Evolutionary conservation across 495 filamentous ascomycete species (phyloP).

Genomic region (Penicillium soppii): DNA sequence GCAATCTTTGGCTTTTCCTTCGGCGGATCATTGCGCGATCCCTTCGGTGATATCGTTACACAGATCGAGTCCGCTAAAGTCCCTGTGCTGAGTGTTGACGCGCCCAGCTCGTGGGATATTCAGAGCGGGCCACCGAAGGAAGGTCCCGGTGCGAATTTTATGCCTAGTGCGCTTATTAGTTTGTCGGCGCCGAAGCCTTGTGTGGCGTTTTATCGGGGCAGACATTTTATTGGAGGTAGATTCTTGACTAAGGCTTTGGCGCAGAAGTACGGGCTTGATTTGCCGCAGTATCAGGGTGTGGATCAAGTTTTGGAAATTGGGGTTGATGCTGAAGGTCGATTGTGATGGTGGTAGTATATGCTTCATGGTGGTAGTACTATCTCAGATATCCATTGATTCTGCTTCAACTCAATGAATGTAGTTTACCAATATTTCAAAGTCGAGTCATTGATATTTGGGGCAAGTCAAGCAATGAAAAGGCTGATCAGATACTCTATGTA

Average conservation of each 20-base stretch:
- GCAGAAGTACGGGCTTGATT: constrained; percentile 81
- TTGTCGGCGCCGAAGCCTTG: constrained; percentile 95
- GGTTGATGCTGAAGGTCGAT: constrained; percentile 53
- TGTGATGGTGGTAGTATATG: constrained; percentile 32
- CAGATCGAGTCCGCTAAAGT: constrained; percentile 69
- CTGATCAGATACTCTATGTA: neutral
- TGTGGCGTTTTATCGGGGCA: constrained; percentile 74
- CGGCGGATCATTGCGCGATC: constrained; percentile 85
- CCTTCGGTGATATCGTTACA: constrained; percentile 77
- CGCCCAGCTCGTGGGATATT: constrained; percentile 92
- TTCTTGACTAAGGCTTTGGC: constrained; percentile 80
- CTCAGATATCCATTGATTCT: too few relatives aligned
- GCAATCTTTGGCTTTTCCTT: constrained; percentile 98
- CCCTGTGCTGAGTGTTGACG: constrained; percentile 86
- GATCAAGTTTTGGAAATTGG: constrained; percentile 86
- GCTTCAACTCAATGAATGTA: too few relatives aligned
- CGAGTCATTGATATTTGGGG: too few relatives aligned
- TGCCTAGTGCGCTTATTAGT: constrained; percentile 76
- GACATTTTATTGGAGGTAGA: constrained; percentile 88
- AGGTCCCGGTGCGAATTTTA: constrained; percentile 77
- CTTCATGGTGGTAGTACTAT: too few relatives aligned
- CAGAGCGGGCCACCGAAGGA: constrained; percentile 75
- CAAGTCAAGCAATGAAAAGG: neutral
- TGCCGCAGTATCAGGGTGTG: constrained; percentile 81
- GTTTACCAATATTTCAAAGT: too few relatives aligned